Percentiles rank a stretch among this genome's conserved stretches.
Conservation (phyloP, 257 asterid genomes). For the Nicotiana noctiflora region DNA sequence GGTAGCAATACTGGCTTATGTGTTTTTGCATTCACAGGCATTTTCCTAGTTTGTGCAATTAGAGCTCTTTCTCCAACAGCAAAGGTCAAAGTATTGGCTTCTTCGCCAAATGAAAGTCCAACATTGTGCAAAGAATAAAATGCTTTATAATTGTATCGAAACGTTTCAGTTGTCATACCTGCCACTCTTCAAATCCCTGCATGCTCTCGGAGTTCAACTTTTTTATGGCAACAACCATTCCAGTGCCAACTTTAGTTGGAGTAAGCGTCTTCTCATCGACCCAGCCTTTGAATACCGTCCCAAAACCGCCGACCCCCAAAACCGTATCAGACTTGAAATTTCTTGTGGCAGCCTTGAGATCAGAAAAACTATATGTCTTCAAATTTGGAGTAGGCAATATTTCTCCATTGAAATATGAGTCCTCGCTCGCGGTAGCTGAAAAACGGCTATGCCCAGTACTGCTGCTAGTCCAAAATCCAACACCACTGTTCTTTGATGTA, state of each 20-base stretch:
- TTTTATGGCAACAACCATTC: constrained; percentile 45
- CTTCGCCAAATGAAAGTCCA: neutral
- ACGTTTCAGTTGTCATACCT: constrained; percentile 19
- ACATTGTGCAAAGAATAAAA: neutral
- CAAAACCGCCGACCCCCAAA: constrained; percentile 46
- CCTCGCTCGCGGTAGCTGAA: constrained; percentile 34
- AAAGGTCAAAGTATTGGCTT: neutral
- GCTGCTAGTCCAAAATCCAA: constrained; percentile 24
- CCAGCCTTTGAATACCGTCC: constrained; percentile 50
- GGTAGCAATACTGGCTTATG: neutral
- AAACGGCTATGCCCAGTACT: constrained; percentile 36
- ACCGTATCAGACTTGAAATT: constrained; percentile 40
- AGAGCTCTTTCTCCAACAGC: neutral
- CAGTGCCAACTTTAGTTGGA: constrained; percentile 30
- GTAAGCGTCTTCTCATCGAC: constrained; percentile 38
- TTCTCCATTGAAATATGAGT: constrained; percentile 20
- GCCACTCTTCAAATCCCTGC: constrained; percentile 52
- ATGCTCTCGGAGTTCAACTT: constrained; percentile 35
- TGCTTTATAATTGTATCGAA: neutral
- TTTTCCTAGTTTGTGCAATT: neutral
- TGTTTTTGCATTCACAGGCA: neutral
- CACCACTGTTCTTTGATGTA: constrained; percentile 37
- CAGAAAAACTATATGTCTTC: constrained; percentile 29
- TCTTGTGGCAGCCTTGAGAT: constrained; percentile 34
- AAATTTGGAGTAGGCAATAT: constrained; percentile 27